Evolutionary conservation across 2,329 filamentous ascomycete genomes (phyloP).

Genomic region (Gliomastix tumulicola): DNA sequence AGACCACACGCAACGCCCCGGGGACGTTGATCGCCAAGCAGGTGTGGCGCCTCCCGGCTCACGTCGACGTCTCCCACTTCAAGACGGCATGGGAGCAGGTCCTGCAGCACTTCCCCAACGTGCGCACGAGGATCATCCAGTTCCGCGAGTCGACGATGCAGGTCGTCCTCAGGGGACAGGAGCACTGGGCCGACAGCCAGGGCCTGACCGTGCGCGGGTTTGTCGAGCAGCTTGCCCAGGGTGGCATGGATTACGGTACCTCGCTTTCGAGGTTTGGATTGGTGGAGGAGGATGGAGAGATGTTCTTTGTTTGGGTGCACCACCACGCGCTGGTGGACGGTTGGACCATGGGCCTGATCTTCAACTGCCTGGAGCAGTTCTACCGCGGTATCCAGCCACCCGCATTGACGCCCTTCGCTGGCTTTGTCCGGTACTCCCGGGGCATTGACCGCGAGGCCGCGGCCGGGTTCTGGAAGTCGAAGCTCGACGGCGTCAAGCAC

Average conservation of each 20-base stretch:
- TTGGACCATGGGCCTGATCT: not conserved
- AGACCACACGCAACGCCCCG: not conserved
- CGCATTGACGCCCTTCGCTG: slow-evolving; percentile 20
- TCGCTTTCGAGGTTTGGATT: slow-evolving; percentile 6
- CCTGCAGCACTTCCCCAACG: not conserved
- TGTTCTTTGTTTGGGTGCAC: slow-evolving; percentile 1
- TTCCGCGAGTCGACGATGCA: not conserved
- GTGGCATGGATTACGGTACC: slow-evolving; percentile 5
- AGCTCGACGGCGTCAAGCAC: slow-evolving; percentile 5
- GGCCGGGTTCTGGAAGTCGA: slow-evolving; percentile 1
- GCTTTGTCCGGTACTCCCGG: slow-evolving; percentile 32
- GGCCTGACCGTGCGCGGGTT: not conserved
- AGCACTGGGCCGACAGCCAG: not conserved
- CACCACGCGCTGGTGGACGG: slow-evolving; percentile 6
- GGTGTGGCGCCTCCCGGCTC: not conserved
- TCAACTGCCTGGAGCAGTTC: slow-evolving; percentile 1
- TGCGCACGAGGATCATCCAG: slow-evolving; percentile 3
- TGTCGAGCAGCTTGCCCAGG: not conserved
- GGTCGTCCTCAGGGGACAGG: not conserved
- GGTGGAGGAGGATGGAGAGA: slow-evolving; percentile 2
- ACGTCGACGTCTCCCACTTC: not conserved
- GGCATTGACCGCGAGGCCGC: slow-evolving; percentile 12
- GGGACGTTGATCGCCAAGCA: not conserved
- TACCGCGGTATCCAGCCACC: slow-evolving; percentile 3
- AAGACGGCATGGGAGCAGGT: not conserved